These are phyloP conservation scores for Fusarium sp. DNA, from an alignment of 2,329 filamentous ascomycete genomes.

Conservation along the genomic window DNA sequence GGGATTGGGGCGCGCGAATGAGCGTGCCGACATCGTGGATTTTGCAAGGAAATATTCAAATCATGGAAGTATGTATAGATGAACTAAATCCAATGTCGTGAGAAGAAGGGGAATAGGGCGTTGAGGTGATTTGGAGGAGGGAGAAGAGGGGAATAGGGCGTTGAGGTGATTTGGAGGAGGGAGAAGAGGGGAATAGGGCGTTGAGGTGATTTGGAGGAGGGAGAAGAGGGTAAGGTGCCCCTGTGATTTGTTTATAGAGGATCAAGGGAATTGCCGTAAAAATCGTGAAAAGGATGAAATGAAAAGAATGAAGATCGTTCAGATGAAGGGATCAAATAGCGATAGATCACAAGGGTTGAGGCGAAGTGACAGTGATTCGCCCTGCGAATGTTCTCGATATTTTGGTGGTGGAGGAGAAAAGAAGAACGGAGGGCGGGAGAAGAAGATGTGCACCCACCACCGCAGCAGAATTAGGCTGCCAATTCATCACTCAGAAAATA, in stretches of 20 bases:
- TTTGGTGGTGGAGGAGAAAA: constrained; percentile 6
- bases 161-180: too few relatives aligned
- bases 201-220: too few relatives aligned
- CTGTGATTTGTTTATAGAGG: neutral
- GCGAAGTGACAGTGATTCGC: neutral
- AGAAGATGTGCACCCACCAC: neutral
- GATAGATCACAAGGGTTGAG: neutral
- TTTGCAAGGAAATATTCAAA: neutral
- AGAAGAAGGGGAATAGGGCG: neutral
- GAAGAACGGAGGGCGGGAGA: constrained; percentile 2
- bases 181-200: neutral
- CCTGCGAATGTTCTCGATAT: neutral
- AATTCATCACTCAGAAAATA: constrained; percentile 3
- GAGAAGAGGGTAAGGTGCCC: neutral
- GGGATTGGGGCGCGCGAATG: neutral
- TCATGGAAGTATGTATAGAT: neutral
- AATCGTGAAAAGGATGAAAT: neutral
- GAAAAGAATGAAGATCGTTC: too few relatives aligned
- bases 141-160: too few relatives aligned
- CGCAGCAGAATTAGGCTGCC: constrained; percentile 1
- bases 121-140: neutral
- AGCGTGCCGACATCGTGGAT: neutral
- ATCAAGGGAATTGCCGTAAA: neutral
- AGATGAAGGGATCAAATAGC: neutral
- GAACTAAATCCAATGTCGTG: neutral